These are phyloP conservation scores for Alternaria ventricosa DNA, from an alignment of 2,329 filamentous ascomycete genomes.

Conservation along the genomic window DNA sequence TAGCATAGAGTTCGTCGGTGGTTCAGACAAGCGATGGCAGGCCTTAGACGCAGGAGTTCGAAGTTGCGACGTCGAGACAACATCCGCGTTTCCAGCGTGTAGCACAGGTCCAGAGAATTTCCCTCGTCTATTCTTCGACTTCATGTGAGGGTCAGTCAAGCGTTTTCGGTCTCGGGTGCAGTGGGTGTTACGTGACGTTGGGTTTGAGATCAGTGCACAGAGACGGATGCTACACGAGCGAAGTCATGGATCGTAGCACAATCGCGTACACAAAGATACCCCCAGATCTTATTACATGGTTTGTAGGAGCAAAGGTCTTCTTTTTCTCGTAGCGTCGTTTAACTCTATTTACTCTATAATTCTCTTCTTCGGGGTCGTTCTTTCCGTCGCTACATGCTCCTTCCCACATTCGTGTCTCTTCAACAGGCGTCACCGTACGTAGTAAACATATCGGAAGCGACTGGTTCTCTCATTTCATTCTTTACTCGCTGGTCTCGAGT, in stretches of 20 bases:
- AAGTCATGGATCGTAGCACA: constrained; percentile 8
- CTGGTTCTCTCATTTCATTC: neutral
- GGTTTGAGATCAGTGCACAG: constrained; percentile 13
- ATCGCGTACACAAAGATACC: constrained; percentile 17
- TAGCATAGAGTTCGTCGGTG: neutral
- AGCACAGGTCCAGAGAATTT: neutral
- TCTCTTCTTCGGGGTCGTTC: neutral
- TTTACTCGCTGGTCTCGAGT: neutral
- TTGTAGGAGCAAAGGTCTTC: constrained; percentile 4
- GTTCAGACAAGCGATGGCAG: neutral
- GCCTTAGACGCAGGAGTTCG: neutral
- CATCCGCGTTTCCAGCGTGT: neutral
- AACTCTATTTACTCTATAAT: neutral
- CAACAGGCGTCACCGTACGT: neutral
- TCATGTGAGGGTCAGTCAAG: neutral
- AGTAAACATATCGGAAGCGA: neutral
- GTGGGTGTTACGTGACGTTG: constrained; percentile 13
- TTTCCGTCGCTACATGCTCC: neutral
- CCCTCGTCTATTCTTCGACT: neutral
- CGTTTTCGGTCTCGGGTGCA: constrained; percentile 7
- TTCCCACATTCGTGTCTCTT: neutral
- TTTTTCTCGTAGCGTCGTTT: neutral
- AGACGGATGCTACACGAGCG: constrained; percentile 9
- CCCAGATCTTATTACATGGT: constrained; percentile 18
- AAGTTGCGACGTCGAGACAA: neutral